phyloP scores from a whole-genome alignment of 1,139 yeast species.

The Groenewaldozyma auringiensis region DNA sequence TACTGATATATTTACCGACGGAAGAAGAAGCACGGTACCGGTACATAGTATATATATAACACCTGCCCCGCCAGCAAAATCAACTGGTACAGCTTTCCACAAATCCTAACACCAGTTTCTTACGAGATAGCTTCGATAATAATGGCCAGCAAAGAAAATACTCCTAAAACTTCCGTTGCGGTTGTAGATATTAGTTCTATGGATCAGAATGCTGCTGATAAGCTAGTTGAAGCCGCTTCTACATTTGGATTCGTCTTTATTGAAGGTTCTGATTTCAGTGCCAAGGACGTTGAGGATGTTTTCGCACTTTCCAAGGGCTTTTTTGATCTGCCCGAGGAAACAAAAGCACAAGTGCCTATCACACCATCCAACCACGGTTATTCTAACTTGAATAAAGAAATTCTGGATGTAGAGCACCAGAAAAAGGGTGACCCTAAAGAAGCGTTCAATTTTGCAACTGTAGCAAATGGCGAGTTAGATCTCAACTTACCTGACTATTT shows the following conservation, averaged over 20 bases:
- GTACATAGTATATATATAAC: too few relatives aligned
- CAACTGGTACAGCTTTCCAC: too few relatives aligned
- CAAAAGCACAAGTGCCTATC: conserved; percentile 43
- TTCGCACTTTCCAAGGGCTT: conserved; percentile 50
- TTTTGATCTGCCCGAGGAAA: conserved; percentile 45
- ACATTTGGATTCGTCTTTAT: conserved; percentile 65
- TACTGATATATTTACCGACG: too few relatives aligned
- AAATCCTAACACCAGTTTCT: too few relatives aligned
- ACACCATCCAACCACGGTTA: conserved; percentile 54
- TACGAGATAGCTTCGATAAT: too few relatives aligned
- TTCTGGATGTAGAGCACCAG: conserved; percentile 35
- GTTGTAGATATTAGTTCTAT: conserved; percentile 46
- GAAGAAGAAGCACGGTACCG: too few relatives aligned
- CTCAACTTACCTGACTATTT: conserved; percentile 36
- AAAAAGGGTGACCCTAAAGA: conserved; percentile 59
- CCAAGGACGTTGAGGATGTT: conserved; percentile 47
- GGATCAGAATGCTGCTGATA: conserved; percentile 40
- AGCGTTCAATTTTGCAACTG: conserved; percentile 34
- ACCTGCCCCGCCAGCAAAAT: too few relatives aligned
- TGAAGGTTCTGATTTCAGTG: conserved; percentile 62
- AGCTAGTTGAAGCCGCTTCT: conserved; percentile 55
- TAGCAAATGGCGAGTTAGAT: conserved; percentile 28
- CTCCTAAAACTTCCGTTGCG: conserved; percentile 15
- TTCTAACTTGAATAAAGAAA: conserved; percentile 53
- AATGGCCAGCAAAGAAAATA: too few relatives aligned